A percentile compares a stretch with the other conserved stretches of the same genome.
phyloP scores from a whole-genome alignment of 2,329 filamentous ascomycete genomes.

The Diaporthe citri region DNA sequence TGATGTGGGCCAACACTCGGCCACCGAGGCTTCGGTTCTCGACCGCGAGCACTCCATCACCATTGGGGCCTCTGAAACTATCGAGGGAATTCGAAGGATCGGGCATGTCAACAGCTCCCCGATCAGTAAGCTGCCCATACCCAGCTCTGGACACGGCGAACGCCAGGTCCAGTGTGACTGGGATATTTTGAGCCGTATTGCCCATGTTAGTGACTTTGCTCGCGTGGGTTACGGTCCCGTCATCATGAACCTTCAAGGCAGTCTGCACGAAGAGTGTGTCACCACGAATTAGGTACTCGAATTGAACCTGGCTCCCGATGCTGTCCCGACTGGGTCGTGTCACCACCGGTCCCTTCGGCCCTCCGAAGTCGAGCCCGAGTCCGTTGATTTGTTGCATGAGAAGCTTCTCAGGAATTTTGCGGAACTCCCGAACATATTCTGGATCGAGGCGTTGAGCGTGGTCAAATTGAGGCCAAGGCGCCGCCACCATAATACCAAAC shows the following conservation, averaged over 20 bases:
- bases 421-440: slow-evolving; percentile 40
- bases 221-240: slow-evolving; percentile 38
- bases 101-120: slow-evolving; percentile 41
- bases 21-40: slow-evolving; percentile 34
- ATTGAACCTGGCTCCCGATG: slow-evolving; percentile 29
- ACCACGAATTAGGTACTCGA: slow-evolving; percentile 12
- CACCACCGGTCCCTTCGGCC: slow-evolving; percentile 9
- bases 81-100: slow-evolving; percentile 31
- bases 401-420: slow-evolving; percentile 38
- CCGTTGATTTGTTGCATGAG: background rate
- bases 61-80: background rate
- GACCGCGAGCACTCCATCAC: slow-evolving; percentile 20
- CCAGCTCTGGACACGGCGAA: slow-evolving; percentile 43
- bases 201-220: slow-evolving; percentile 37
- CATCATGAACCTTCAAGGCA: slow-evolving; percentile 15
- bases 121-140: slow-evolving; percentile 43
- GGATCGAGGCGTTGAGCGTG: slow-evolving; percentile 35
- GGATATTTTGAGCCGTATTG: background rate
- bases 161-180: slow-evolving; percentile 31
- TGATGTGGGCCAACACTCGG: background rate
- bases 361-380: slow-evolving; percentile 25
- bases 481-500: slow-evolving; percentile 42
- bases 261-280: slow-evolving; percentile 14
- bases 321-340: slow-evolving; percentile 29
- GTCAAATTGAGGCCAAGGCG: slow-evolving; percentile 43